Evolutionary conservation across 768 basidiomycete genomes (phyloP), one percentile per base, ranked within the genome.

Genomic region (Psilocybe azurescens): DNA sequence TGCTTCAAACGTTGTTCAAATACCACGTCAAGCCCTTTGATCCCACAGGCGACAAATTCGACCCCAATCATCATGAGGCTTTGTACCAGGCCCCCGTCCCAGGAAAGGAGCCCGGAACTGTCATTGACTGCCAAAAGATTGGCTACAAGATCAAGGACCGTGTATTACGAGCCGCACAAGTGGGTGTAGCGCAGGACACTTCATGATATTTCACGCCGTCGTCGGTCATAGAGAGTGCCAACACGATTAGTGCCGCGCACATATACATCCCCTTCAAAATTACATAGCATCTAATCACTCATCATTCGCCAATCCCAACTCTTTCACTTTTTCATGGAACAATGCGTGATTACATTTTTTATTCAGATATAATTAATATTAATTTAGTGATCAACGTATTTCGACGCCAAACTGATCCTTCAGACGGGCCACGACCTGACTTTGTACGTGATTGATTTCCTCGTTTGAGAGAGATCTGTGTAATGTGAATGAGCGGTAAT

Each of bases 121-220:
- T 99, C 36, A 83, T 97, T 50, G 93, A 97, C 72, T 93, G 91
- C 73, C 91, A 92, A 74, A 95, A 97, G 80, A 81, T 82, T 58
- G 96, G 95, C 3, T 99, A 94, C 80, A 94, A 83, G 78, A 95
- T 99, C 79, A 97, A 97, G 79, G 93, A 94, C 67, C 86, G 97
- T 63, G 86, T 96, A 59, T 77, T 99, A 73, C 86, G 97, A 59
- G 94, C 97, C 3, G 95, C 97, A 20, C 95, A 98, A 80, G 97
- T 99, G 60, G 97, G 97, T 59, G 96, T 98, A 29, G 95, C 89
- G 16, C 91, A 94, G 77, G 67, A 68, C 29, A 68, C 67, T 32
- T 68, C 67, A 64, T 68, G 58, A 60, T 64, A 47, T 44, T 18
- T 44, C 41, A n/a, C 41, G 14, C 41, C 14, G 33, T 53, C 62